Evolutionary conservation across 352 stramenopile species (phyloP), one percentile per base, ranked within the genome.

Genomic region (Globisporangium radiosum): DNA sequence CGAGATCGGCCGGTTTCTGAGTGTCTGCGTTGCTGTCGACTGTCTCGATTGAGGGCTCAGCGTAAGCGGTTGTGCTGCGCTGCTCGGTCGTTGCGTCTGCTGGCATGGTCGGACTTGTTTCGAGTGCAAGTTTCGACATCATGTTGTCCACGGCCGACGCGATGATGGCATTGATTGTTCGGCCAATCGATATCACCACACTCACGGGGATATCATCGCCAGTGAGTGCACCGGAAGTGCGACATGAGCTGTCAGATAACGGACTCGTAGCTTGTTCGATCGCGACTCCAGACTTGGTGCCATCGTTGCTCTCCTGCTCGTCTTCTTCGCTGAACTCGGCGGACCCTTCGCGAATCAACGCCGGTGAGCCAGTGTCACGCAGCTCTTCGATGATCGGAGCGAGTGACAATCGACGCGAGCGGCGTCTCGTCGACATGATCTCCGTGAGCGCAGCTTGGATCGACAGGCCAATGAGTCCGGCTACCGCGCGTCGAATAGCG

Each of bases 381-480:
- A 40, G 49, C 25, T 69, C 62, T 51, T 72, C 65, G 13, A 56
- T 47, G 37, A 69, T 72, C 25, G 57, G 47, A 19, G 52, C 36
- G 0, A 72, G 39, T 3, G 64, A 49, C 45, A 49, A 15, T 10
- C 45, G 9, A 33, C 66, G 65, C 14, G 57, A 69, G 44, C 57
- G 59, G 5, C 63, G 66, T 14, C 63, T 66, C 3, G 57, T 61
- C 8, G 60, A 62, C 47, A 70, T 73, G 17, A 77, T 56, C 4
- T 75, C 56, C 37, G 59, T 58, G 8, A 83, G 10, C 43, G 57
- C 69, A 19, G 69, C 57, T 59, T 83, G 69, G n/a, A 83, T 66
- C 0, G 73, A 79, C 38, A 75, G 54, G 2, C 66, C 73, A 45
- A 83, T 80, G 39, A 83, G 47, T 36, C 66, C 69, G 52, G 68